phyloP scores from a whole-genome alignment of 2,329 filamentous ascomycete species.

The Sporothrix sp. region DNA sequence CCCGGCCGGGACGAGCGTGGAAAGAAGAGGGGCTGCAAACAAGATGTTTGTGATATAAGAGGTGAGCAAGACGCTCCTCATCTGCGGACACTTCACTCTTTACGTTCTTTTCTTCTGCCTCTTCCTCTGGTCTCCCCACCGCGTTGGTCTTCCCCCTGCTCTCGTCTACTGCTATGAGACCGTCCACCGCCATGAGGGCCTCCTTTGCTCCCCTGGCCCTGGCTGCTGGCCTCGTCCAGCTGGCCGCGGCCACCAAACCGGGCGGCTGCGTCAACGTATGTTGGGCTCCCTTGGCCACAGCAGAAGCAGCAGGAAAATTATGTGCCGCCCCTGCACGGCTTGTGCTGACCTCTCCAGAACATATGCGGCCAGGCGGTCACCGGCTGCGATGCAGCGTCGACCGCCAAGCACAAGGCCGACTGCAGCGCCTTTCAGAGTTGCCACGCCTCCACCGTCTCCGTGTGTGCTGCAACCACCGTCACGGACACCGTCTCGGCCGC shows the following conservation, averaged over 20 bases:
- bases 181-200: background rate
- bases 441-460: constrained; percentile 1
- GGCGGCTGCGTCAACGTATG: constrained; percentile 4
- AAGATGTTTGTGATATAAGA: too few relatives aligned
- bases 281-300: background rate
- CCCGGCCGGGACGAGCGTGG: too few relatives aligned
- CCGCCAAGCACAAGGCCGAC: too few relatives aligned
- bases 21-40: too few relatives aligned
- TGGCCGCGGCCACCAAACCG: background rate
- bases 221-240: constrained; percentile 5
- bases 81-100: background rate
- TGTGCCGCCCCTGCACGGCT: background rate
- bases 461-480: background rate
- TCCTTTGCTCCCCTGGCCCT: background rate
- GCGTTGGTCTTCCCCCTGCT: background rate
- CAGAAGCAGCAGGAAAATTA: too few relatives aligned
- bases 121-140: background rate
- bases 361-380: constrained; percentile 14
- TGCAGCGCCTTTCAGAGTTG: constrained; percentile 13
- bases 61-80: too few relatives aligned
- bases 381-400: too few relatives aligned
- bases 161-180: background rate
- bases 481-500: background rate
- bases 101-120: background rate
- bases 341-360: constrained; percentile 5